A percentile compares a stretch with the other conserved stretches of the same genome.
Conservation (phyloP, 2,329 filamentous ascomycete species). For the Alternaria ethzedia region DNA sequence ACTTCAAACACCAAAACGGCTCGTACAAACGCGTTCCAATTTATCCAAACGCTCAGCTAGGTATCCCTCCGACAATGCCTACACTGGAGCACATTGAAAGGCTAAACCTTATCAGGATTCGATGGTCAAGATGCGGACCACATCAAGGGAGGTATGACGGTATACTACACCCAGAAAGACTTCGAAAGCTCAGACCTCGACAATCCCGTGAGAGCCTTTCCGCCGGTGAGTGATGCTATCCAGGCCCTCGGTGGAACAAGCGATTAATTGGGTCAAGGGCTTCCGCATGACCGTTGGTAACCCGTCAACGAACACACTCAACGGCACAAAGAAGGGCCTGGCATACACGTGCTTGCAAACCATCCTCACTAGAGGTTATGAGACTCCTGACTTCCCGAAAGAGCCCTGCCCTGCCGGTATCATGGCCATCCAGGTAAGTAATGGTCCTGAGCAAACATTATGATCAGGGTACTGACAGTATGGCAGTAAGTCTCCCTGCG, state of each 20-base stretch:
- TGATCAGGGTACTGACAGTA: background rate
- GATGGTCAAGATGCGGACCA: constrained; percentile 11
- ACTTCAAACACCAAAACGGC: constrained; percentile 39
- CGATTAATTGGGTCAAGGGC: constrained; percentile 22
- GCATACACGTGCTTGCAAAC: constrained; percentile 36
- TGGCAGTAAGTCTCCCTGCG: background rate
- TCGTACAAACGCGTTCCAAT: constrained; percentile 38
- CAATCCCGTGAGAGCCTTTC: constrained; percentile 35
- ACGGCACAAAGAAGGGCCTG: constrained; percentile 29
- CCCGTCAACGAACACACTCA: constrained; percentile 36
- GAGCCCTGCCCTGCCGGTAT: constrained; percentile 1
- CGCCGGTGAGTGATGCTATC: constrained; percentile 13
- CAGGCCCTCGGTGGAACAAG: background rate
- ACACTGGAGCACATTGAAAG: background rate
- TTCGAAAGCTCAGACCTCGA: constrained; percentile 46
- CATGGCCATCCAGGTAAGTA: constrained; percentile 4
- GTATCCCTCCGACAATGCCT: constrained; percentile 17
- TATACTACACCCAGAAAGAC: constrained; percentile 43
- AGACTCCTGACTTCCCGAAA: constrained; percentile 34
- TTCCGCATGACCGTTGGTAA: constrained; percentile 43
- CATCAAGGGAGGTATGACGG: constrained; percentile 41
- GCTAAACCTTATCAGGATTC: background rate
- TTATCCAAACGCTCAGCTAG: constrained; percentile 27
- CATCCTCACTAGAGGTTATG: constrained; percentile 38
- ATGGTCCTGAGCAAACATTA: background rate